These are phyloP conservation scores for Leucocoprinus leucothites DNA, from an alignment of 768 basidiomycete species.

Conservation along the genomic window DNA sequence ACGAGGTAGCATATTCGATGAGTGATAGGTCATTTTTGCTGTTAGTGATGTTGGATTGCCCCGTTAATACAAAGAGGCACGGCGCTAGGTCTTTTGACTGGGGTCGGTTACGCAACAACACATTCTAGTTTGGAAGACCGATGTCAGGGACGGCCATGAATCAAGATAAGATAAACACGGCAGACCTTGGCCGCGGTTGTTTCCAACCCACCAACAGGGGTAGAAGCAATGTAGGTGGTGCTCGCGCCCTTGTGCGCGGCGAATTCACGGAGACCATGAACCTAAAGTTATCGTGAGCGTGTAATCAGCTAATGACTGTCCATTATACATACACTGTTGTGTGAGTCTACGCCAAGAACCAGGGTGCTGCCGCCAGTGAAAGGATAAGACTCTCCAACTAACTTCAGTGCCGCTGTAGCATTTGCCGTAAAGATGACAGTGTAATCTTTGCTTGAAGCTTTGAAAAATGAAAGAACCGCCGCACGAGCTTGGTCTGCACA, in stretches of 20 bases:
- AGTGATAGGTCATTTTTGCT: slow-evolving; percentile 67
- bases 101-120: slow-evolving; percentile 51
- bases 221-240: slow-evolving; percentile 64
- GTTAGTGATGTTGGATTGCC: slow-evolving; percentile 81
- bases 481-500: slow-evolving; percentile 68
- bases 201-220: slow-evolving; percentile 63
- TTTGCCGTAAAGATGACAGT: slow-evolving; percentile 83
- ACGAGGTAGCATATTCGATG: slow-evolving; percentile 57
- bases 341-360: slow-evolving; percentile 74
- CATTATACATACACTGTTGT: slow-evolving; percentile 61
- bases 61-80: slow-evolving; percentile 72
- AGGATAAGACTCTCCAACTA: slow-evolving; percentile 79
- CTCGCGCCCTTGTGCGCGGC: slow-evolving; percentile 52
- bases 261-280: slow-evolving; percentile 75
- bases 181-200: slow-evolving; percentile 55
- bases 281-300: slow-evolving; percentile 21
- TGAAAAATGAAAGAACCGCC: slow-evolving; percentile 74
- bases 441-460: slow-evolving; percentile 66
- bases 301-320: neutral
- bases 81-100: slow-evolving; percentile 40
- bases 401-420: slow-evolving; percentile 74
- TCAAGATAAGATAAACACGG: neutral
- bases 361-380: slow-evolving; percentile 57
- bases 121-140: slow-evolving; percentile 35
- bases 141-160: neutral